Evolutionary conservation across 306 rosid genomes (phyloP).

Genomic region (Albizia julibrissin): DNA sequence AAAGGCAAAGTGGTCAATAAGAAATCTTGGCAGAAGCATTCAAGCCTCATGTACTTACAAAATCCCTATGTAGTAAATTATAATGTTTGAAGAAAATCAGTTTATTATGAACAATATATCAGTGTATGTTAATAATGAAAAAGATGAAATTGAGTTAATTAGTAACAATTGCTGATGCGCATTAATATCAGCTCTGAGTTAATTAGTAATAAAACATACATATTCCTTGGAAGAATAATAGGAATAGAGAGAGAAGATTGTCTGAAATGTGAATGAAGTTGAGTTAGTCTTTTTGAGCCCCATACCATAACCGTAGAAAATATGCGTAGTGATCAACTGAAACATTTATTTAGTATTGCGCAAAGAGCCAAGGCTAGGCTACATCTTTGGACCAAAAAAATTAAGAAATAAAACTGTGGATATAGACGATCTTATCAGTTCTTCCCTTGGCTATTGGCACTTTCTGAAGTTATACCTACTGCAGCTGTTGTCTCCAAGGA

Average conservation of each 20-base stretch:
- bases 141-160: neutral
- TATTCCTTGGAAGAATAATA: neutral
- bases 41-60: neutral
- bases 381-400: constrained; percentile 44
- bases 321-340: constrained; percentile 21
- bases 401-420: neutral
- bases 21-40: neutral
- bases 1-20: neutral
- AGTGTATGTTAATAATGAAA: neutral
- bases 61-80: neutral
- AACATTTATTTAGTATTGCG: constrained; percentile 25
- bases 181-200: neutral
- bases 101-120: neutral
- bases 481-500: constrained; percentile 57
- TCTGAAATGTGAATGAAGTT: neutral
- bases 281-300: constrained; percentile 26
- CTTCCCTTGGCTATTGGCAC: neutral
- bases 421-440: constrained; percentile 24
- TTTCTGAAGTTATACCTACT: constrained; percentile 61
- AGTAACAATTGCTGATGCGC: neutral
- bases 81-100: neutral
- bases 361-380: constrained; percentile 38
- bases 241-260: constrained; percentile 23
- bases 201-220: neutral
- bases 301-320: constrained; percentile 26